Evolutionary conservation across 164 flowering plant genomes (phyloP).

Genomic region (Platanus orientalis): DNA sequence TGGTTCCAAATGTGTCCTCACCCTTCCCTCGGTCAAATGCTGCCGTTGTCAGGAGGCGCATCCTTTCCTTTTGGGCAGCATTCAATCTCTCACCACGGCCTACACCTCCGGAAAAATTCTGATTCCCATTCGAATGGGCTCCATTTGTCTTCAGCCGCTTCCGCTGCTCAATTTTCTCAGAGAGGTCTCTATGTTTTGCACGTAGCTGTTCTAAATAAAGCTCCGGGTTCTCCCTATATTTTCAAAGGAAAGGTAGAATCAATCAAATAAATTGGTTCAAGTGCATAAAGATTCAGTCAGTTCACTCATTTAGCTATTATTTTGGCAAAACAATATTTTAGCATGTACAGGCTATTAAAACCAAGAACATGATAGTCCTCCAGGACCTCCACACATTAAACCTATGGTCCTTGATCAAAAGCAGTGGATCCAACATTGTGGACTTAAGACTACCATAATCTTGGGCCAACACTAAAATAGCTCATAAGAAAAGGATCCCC

Average conservation of each 20-base stretch:
- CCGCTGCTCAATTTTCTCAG: constrained; percentile 83
- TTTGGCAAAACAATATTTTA: neutral
- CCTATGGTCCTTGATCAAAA: too few species aligned
- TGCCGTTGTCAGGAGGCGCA: constrained; percentile 96
- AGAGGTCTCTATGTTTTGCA: constrained; percentile 64
- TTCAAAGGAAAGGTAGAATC: neutral
- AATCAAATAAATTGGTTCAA: neutral
- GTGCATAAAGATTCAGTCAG: neutral
- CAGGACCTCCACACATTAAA: too few species aligned
- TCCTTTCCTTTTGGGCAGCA: constrained; percentile 94
- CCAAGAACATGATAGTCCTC: too few species aligned
- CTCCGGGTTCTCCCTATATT: constrained; percentile 82
- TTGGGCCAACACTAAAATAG: too few species aligned
- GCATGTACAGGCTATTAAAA: too few species aligned
- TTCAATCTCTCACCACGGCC: constrained; percentile 98
- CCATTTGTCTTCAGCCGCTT: constrained; percentile 88
- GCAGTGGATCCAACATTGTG: too few species aligned
- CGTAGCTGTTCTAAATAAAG: constrained; percentile 78
- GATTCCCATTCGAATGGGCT: constrained; percentile 53
- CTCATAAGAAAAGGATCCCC: too few species aligned
- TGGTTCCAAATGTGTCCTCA: constrained; percentile 95
- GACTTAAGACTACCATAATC: too few species aligned
- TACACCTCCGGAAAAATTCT: constrained; percentile 62
- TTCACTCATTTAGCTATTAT: neutral
- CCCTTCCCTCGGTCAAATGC: constrained; percentile 99